These are phyloP conservation scores for Peltaster fructicola DNA, from an alignment of 2,329 filamentous ascomycete genomes.

Conservation along the genomic window DNA sequence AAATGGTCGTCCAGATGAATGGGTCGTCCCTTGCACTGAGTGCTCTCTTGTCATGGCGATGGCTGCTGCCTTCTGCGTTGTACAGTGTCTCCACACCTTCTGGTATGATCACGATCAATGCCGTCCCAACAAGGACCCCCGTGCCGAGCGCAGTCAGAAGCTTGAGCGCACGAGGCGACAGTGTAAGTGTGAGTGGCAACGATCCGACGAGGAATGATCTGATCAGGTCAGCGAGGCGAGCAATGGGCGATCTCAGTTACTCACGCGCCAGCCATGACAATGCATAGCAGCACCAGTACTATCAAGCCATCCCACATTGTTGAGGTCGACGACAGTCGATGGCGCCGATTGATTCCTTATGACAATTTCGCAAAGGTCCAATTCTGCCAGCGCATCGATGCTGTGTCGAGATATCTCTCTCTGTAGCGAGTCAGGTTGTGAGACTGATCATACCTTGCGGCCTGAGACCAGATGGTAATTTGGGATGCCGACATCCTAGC, in stretches of 20 bases:
- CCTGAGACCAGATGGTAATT: no score
- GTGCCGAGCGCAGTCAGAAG: constrained; percentile 84
- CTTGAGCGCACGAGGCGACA: constrained; percentile 73
- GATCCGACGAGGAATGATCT: constrained; percentile 91
- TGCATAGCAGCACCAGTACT: constrained; percentile 46
- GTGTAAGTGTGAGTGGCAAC: constrained; percentile 70
- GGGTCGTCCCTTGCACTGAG: no score
- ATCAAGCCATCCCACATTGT: constrained; percentile 44
- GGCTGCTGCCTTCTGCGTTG: constrained; percentile 24
- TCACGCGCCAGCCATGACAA: constrained; percentile 48
- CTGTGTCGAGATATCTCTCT: no score
- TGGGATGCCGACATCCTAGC: no score
- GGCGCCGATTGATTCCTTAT: no score
- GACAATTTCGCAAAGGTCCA: no score
- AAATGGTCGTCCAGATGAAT: no score
- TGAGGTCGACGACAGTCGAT: no score
- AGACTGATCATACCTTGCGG: no score
- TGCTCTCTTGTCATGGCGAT: constrained; percentile 7
- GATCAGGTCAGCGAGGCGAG: constrained; percentile 8
- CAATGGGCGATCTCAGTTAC: constrained; percentile 11
- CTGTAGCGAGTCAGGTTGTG: no score
- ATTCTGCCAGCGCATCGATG: no score
- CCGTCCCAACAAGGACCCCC: constrained; percentile 85
- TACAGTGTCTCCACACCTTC: constrained; percentile 89
- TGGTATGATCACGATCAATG: constrained; percentile 91